Evolutionary conservation across 2,329 filamentous ascomycete species (phyloP), one percentile per base, ranked within the genome.

Genomic region (Aspergillus candidus): DNA sequence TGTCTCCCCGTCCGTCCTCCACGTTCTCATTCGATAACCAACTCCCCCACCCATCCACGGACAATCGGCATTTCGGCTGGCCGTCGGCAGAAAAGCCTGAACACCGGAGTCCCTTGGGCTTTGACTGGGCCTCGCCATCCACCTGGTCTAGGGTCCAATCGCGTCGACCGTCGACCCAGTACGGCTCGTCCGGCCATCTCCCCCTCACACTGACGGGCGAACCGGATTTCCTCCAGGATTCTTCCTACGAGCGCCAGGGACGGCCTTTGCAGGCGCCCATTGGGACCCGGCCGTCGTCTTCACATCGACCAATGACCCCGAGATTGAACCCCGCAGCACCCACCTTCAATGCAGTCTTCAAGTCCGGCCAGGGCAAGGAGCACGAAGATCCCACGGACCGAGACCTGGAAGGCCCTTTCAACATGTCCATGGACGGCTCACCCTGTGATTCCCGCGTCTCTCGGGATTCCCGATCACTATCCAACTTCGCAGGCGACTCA

Each of bases 271-370:
- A 82, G 48, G 78, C 78, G 3, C 79, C 80, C 1, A 96, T 97
- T 53, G 91, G 91, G 17, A 94, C 88, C 37, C 82, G 83, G 3
- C 88, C 85, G 63, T 63, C 77, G 57, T 72, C 73, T 37, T 72
- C 74, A 58, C 71, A 83, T 60, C 65, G 82, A 64, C 69, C 68
- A 41, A 59, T 73, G 33, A 72, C 82, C 67, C 57, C 80, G 37
- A 76, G 77, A 55, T 75, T 97, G 22, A 97, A 98, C 57, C 93
- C 93, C 6, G 80, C 87, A 6, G 93, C 91, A 0, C 90, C 90
- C 7, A 87, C 85, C 1, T 97, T 97, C 62, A 91, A 85, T 67
- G 83, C 77, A 8, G 77, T 82, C 32, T 79, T 93, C 12, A 70
- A 66, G 40, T 68, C 69, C 32, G 69, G 72, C 41, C 64, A 70